Evolutionary conservation across 2,329 filamentous ascomycete genomes (phyloP).

Genomic region (Lecanicillium sp.): DNA sequence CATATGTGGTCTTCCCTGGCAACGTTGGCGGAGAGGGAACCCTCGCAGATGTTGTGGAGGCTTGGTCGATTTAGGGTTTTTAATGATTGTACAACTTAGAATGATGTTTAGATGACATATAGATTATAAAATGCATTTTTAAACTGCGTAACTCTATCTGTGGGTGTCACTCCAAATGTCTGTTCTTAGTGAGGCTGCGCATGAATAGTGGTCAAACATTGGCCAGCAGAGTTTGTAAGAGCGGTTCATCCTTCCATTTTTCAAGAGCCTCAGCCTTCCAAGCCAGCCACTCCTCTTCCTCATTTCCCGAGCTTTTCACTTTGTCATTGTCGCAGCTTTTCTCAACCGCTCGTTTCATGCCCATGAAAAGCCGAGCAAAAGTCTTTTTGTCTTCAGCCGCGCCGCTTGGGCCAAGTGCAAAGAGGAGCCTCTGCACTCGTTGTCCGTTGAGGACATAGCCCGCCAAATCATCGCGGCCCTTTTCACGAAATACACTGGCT

Average conservation of each 20-base stretch:
- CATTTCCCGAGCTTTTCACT: background rate
- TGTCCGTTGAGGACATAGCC: constrained; percentile 10
- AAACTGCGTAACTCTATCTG: too few species aligned
- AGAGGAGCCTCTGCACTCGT: constrained; percentile 12
- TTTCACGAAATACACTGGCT: constrained; percentile 9
- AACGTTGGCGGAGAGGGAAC: constrained; percentile 46
- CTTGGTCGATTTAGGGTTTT: constrained; percentile 10
- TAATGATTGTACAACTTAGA: background rate
- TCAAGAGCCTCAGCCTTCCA: background rate
- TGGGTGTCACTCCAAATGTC: too few species aligned
- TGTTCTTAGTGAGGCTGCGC: too few species aligned
- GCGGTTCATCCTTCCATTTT: background rate
- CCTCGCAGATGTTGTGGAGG: constrained; percentile 33
- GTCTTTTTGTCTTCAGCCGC: constrained; percentile 5
- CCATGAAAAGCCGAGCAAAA: constrained; percentile 8
- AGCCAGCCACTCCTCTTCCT: constrained; percentile 1
- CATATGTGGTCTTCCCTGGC: constrained; percentile 51
- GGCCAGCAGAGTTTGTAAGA: background rate
- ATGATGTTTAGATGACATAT: too few species aligned
- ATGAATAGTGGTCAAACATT: too few species aligned
- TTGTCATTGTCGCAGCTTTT: background rate
- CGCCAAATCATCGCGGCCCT: constrained; percentile 12
- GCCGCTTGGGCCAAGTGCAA: constrained; percentile 10
- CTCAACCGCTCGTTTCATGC: constrained; percentile 7
- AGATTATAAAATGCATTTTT: too few species aligned